Conservation (phyloP, 2,329 filamentous ascomycete genomes). For the Aureobasidium pullulans region DNA sequence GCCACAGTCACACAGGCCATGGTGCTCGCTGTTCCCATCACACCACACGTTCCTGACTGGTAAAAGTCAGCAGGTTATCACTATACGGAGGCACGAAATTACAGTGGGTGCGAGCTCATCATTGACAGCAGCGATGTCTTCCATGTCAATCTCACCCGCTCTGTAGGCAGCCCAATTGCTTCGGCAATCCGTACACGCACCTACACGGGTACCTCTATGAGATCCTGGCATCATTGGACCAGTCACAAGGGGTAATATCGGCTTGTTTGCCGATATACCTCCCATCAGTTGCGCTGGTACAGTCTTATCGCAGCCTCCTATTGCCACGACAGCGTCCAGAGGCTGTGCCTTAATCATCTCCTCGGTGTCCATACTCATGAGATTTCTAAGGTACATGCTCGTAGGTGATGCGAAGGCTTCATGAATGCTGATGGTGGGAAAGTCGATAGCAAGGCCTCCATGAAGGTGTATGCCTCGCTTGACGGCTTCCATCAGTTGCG, state of each 20-base stretch:
- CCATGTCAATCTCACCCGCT: conserved; percentile 59
- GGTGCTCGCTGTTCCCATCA: conserved; percentile 52
- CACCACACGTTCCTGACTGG: conserved; percentile 45
- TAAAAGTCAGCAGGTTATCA: neutral
- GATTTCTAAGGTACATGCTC: conserved; percentile 66
- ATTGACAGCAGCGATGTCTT: conserved; percentile 63
- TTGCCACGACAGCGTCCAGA: conserved; percentile 58
- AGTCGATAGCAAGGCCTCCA: conserved; percentile 63
- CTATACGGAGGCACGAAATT: conserved; percentile 30
- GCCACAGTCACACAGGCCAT: conserved; percentile 49
- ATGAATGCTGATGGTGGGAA: conserved; percentile 65
- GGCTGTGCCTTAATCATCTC: conserved; percentile 70
- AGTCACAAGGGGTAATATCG: conserved; percentile 60
- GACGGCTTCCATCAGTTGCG: conserved; percentile 62
- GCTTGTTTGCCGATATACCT: conserved; percentile 66
- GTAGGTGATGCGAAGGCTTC: conserved; percentile 64
- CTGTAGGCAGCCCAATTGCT: conserved; percentile 66
- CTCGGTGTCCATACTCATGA: conserved; percentile 76
- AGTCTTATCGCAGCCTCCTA: conserved; percentile 69
- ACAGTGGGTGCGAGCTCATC: conserved; percentile 64
- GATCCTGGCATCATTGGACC: conserved; percentile 71
- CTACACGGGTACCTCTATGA: conserved; percentile 55
- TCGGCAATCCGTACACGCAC: conserved; percentile 67
- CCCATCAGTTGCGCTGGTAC: conserved; percentile 70
- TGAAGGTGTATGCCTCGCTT: conserved; percentile 61